phyloP scores from a whole-genome alignment of 106 monocot species.

The Dactylorhiza incarnata region DNA sequence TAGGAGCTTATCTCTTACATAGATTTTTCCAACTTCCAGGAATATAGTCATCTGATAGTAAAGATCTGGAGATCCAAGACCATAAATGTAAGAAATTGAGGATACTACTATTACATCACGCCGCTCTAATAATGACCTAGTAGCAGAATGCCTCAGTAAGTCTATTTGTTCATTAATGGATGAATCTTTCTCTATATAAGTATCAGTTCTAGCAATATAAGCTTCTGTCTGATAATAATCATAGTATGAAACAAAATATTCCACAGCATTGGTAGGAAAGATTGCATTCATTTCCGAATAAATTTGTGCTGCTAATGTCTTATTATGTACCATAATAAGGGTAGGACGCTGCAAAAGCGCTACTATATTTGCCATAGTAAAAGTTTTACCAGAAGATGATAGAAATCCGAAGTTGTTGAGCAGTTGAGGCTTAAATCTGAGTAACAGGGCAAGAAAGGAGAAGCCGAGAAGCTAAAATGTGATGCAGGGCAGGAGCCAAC shows the following conservation, averaged over 20 bases:
- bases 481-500: too few relatives aligned
- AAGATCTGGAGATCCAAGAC: not conserved
- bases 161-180: not conserved
- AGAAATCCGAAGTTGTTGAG: too few relatives aligned
- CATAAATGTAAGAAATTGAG: not conserved
- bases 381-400: too few relatives aligned
- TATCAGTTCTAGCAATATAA: not conserved
- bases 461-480: too few relatives aligned
- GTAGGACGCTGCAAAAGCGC: slow-evolving; percentile 4
- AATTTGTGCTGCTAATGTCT: not conserved
- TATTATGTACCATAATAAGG: not conserved
- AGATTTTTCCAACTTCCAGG: too few relatives aligned
- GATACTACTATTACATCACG: not conserved
- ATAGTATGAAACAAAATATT: slow-evolving; percentile 2
- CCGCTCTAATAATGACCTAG: not conserved
- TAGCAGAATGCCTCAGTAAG: not conserved
- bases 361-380: too few relatives aligned
- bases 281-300: not conserved
- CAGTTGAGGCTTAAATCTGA: too few relatives aligned
- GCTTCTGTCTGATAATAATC: slow-evolving; percentile 1
- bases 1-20: too few relatives aligned
- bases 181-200: not conserved
- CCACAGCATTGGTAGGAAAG: not conserved
- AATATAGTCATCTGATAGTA: too few relatives aligned
- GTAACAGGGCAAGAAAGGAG: too few relatives aligned